phyloP scores from a whole-genome alignment of 208 protist species.

The Trypanosoma mega region DNA sequence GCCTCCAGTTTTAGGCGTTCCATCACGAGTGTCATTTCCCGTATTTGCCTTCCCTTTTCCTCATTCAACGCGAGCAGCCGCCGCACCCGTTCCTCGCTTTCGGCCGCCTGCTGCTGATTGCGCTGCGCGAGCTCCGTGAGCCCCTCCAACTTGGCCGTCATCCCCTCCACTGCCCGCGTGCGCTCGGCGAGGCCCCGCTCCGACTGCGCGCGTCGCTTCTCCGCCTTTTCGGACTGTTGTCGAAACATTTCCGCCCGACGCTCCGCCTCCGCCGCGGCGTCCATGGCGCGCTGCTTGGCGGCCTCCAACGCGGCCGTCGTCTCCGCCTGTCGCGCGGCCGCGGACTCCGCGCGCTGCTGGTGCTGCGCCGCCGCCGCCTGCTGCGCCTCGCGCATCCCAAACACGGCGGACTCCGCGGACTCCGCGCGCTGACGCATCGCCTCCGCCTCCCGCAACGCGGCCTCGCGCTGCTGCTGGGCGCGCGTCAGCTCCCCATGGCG shows the following conservation, averaged over 20 bases:
- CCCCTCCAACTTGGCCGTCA: constrained; percentile 36
- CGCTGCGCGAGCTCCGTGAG: constrained; percentile 50
- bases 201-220: constrained; percentile 26
- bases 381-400: neutral
- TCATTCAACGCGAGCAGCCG: constrained; percentile 44
- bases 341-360: constrained; percentile 5
- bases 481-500: constrained; percentile 14
- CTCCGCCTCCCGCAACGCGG: constrained; percentile 16
- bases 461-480: constrained; percentile 22
- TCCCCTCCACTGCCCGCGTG: constrained; percentile 35
- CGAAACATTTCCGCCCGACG: constrained; percentile 34
- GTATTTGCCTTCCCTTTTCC: constrained; percentile 37
- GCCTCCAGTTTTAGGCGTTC: constrained; percentile 65
- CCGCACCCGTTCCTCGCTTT: constrained; percentile 37
- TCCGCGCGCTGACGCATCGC: constrained; percentile 11
- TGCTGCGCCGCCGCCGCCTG: constrained; percentile 9
- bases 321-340: constrained; percentile 9
- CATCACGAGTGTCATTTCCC: constrained; percentile 38
- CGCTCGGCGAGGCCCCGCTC: constrained; percentile 24
- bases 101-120: constrained; percentile 55
- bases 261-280: constrained; percentile 18
- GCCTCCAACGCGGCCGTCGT: constrained; percentile 11
- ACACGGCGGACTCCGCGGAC: neutral
- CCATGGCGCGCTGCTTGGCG: constrained; percentile 12
- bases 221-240: constrained; percentile 30